phyloP scores from a whole-genome alignment of 305 asterid species.

The Fraxinus platypoda region DNA sequence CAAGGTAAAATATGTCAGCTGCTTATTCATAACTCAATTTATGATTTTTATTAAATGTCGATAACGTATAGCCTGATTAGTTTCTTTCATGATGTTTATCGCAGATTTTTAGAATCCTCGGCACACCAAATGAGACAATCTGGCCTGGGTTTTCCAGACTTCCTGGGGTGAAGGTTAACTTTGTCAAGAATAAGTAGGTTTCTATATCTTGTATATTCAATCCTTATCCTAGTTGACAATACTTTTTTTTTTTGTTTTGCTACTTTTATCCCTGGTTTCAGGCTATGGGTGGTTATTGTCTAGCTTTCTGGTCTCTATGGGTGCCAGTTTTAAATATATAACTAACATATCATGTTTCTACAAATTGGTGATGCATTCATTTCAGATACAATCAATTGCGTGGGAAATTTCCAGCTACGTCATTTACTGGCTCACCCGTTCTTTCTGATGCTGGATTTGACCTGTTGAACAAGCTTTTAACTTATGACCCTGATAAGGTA shows the following conservation, averaged over 20 bases:
- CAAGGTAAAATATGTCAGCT: conserved; percentile 48
- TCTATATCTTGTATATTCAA: conserved; percentile 28
- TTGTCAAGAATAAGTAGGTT: conserved; percentile 80
- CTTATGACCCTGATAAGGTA: conserved; percentile 89
- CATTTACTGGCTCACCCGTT: conserved; percentile 75
- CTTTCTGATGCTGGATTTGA: conserved; percentile 89
- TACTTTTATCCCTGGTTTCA: conserved; percentile 79
- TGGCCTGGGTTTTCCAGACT: conserved; percentile 92
- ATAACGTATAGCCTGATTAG: conserved; percentile 8
- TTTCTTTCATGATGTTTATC: conserved; percentile 11
- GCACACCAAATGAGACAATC: conserved; percentile 81
- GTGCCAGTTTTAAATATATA: conserved; percentile 38
- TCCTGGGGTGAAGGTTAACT: conserved; percentile 74
- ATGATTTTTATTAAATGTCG: neutral
- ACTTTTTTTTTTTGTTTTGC: conserved; percentile 39
- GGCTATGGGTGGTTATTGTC: conserved; percentile 80
- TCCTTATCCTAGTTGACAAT: conserved; percentile 16
- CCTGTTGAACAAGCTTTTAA: conserved; percentile 74
- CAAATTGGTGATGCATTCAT: conserved; percentile 41
- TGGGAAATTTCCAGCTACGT: conserved; percentile 60
- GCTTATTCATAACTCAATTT: neutral
- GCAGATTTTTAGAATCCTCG: conserved; percentile 77
- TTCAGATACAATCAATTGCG: conserved; percentile 76
- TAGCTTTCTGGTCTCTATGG: conserved; percentile 67
- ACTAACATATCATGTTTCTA: conserved; percentile 38